phyloP scores from a whole-genome alignment of 2,329 filamentous ascomycete species.

The Hymenoscyphus occultus region DNA sequence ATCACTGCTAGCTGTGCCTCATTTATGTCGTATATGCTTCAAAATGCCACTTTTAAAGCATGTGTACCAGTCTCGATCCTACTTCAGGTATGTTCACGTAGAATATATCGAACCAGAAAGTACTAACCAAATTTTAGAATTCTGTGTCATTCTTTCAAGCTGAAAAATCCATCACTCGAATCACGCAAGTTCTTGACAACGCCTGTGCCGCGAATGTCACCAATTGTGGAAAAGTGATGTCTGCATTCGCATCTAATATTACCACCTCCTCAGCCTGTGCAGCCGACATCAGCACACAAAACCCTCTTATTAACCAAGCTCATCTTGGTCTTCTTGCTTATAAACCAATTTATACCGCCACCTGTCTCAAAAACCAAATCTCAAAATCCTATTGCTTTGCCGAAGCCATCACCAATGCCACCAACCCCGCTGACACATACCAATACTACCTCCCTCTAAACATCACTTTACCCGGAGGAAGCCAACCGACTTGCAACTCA shows the following conservation, averaged over 20 bases:
- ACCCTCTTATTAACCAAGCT: slow-evolving; percentile 69
- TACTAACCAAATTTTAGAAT: slow-evolving; percentile 49
- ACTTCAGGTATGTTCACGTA: slow-evolving; percentile 59
- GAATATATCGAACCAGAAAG: neutral
- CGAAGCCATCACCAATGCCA: slow-evolving; percentile 74
- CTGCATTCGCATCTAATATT: slow-evolving; percentile 62
- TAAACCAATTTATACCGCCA: slow-evolving; percentile 71
- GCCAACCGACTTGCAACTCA: slow-evolving; percentile 68
- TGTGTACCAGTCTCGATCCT: slow-evolving; percentile 86
- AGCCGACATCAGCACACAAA: slow-evolving; percentile 63
- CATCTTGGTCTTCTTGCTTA: slow-evolving; percentile 77
- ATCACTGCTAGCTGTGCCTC: slow-evolving; percentile 46
- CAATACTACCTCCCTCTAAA: slow-evolving; percentile 86
- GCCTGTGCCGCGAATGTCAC: slow-evolving; percentile 68
- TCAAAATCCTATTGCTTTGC: slow-evolving; percentile 76
- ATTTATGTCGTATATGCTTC: slow-evolving; percentile 34
- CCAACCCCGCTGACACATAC: slow-evolving; percentile 68
- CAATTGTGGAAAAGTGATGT: slow-evolving; percentile 65
- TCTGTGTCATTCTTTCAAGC: slow-evolving; percentile 83
- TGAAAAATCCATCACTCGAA: slow-evolving; percentile 65
- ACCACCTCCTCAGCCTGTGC: slow-evolving; percentile 63
- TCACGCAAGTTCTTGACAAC: slow-evolving; percentile 75
- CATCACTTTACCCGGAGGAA: slow-evolving; percentile 60
- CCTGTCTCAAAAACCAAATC: slow-evolving; percentile 68
- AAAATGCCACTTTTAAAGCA: slow-evolving; percentile 35